Base-by-base conservation (phyloP, 2,329 filamentous ascomycete genomes). In the Penicillium sp. region DNA sequence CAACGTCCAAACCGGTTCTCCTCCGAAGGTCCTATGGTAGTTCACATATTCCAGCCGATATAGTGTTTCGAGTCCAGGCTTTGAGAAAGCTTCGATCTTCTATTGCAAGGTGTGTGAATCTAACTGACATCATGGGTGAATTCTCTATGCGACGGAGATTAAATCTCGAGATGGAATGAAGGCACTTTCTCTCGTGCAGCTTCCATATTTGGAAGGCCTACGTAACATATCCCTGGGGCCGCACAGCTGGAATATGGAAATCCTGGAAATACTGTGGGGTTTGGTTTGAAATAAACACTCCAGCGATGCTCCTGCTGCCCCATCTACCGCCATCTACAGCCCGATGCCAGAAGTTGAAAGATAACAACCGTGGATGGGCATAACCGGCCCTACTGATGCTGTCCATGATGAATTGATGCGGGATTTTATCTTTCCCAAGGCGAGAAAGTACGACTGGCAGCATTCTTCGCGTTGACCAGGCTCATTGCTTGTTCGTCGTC, bases 401-500 rank as follows among this genome's bases (percentile, higher is more conserved):
- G 9, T 29, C 28, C 12, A 12, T 29, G 10, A 29, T 29, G 10
- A 9, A 3, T 3, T 29, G 10, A 4, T 10, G 3, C 28, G 28
- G 8, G 18, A 20, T 10, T 20, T 20, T 10, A 10, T 7, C 6
- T 12, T 8, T 12, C 2, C 4, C 33, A 1, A 37, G n/a, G 28
- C 38, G 6, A 23, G n/a, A 37, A 13, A 10, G 42, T 20, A 15
- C 39, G 27, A 18, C 33, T 49, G 48, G 45, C 42, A 46, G 43
- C 60, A 62, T 62, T 62, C 60, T 41, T 59, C 50, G 47, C 54
- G 60, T 61, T 60, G 55, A 23, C 57, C 48, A 49, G 45, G 55
- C 45, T 27, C 33, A 27, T 46, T 27, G 10, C 31, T 28, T n/a
- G 24, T 8, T 39, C 5, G 27, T 42, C 23, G 31, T 7, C 31